Conservation (phyloP, 495 filamentous ascomycete species). For the Melanomma pulvis-pyrius region DNA sequence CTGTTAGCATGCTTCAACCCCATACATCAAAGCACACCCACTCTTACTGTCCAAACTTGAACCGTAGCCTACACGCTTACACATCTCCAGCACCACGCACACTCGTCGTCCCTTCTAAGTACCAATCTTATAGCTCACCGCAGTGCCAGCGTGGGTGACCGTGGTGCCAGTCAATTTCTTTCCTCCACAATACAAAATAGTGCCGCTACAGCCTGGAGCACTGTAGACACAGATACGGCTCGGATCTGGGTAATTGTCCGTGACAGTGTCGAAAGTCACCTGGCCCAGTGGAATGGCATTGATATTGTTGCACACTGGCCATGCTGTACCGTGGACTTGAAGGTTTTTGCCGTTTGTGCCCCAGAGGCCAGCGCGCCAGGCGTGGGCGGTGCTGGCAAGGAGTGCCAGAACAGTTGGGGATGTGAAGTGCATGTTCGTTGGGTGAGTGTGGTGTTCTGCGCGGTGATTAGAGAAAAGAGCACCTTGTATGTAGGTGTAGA, state of each 20-base stretch:
- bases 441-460: background rate
- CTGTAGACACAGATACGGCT: background rate
- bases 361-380: background rate
- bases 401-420: background rate
- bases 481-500: too few relatives aligned
- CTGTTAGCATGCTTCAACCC: too few relatives aligned
- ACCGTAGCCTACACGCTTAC: too few relatives aligned
- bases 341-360: background rate
- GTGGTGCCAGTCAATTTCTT: background rate
- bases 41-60: too few relatives aligned
- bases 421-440: background rate
- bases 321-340: background rate
- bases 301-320: background rate
- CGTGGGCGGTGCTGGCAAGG: background rate
- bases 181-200: background rate
- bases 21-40: too few relatives aligned
- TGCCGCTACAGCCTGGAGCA: background rate
- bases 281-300: background rate
- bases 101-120: too few relatives aligned
- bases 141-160: background rate
- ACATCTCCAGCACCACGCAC: too few relatives aligned
- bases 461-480: too few relatives aligned
- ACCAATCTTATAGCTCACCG: background rate
- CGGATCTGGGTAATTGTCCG: background rate
- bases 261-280: background rate